phyloP scores from a whole-genome alignment of 1,139 yeast genomes.

The Yamadazyma sp. region DNA sequence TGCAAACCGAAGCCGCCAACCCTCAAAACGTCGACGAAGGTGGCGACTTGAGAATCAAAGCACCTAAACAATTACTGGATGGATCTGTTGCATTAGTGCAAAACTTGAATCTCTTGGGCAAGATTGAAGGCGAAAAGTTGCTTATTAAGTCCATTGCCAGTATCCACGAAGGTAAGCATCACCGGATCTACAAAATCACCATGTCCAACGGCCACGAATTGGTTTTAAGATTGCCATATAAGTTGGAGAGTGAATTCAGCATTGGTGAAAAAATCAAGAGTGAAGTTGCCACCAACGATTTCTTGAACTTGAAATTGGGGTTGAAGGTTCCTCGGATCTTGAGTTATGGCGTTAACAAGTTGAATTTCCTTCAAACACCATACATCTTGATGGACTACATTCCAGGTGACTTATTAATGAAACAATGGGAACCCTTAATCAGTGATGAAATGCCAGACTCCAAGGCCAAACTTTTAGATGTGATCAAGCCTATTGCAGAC shows the following conservation, averaged over 20 bases:
- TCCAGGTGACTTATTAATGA: constrained; percentile 82
- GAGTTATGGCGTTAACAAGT: constrained; percentile 64
- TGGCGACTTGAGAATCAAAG: constrained; percentile 23
- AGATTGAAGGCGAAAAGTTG: constrained; percentile 32
- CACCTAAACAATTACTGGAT: constrained; percentile 41
- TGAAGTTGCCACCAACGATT: constrained; percentile 94
- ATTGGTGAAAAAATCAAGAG: constrained; percentile 70
- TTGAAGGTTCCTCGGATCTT: constrained; percentile 70
- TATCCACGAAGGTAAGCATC: constrained; percentile 92
- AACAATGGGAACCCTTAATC: constrained; percentile 82
- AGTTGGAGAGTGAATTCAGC: constrained; percentile 62
- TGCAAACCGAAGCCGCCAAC: constrained; percentile 22
- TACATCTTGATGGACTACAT: constrained; percentile 78
- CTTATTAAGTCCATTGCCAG: constrained; percentile 73
- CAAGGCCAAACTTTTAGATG: constrained; percentile 49
- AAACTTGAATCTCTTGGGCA: constrained; percentile 49
- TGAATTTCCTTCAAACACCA: constrained; percentile 68
- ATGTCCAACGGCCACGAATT: constrained; percentile 62
- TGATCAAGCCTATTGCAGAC: constrained; percentile 61
- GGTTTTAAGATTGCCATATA: constrained; percentile 83
- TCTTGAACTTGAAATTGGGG: constrained; percentile 54
- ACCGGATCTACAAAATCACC: constrained; percentile 74
- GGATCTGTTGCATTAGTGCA: constrained; percentile 46
- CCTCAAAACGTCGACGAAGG: constrained; percentile 23
- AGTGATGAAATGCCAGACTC: constrained; percentile 35